A percentile compares a stretch with the other conserved stretches of the same genome.
Evolutionary conservation across 768 basidiomycete species (phyloP).

Genomic region (Tremella fuciformis): DNA sequence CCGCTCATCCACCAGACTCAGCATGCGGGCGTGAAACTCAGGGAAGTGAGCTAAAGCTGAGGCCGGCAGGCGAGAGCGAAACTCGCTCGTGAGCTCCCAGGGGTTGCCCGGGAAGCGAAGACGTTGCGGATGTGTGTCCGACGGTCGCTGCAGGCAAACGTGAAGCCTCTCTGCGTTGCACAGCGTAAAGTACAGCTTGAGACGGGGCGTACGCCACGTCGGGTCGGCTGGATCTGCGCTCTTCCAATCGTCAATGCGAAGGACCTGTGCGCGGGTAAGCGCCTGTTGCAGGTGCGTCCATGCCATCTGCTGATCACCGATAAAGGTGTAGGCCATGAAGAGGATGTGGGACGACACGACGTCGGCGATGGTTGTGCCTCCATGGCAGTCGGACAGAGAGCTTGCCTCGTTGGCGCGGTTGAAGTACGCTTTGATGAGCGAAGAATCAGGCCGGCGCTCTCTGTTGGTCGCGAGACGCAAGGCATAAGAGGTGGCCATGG

Average conservation of each 20-base stretch:
- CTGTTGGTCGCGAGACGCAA: background rate
- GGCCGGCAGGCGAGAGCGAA: background rate
- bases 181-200: conserved; percentile 4
- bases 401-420: background rate
- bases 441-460: background rate
- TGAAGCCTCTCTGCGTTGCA: conserved; percentile 4
- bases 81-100: background rate
- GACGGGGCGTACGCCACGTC: background rate
- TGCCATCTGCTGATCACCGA: background rate
- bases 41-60: background rate
- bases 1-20: conserved; percentile 1
- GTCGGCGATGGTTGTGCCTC: background rate
- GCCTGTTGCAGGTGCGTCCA: conserved; percentile 5
- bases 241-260: background rate
- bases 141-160: background rate
- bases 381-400: background rate
- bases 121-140: background rate
- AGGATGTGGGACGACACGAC: background rate
- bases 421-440: background rate
- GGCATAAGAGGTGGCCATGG: conserved; percentile 2
- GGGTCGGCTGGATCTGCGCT: background rate
- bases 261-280: background rate
- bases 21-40: background rate
- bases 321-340: background rate
- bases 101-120: background rate